phyloP scores from a whole-genome alignment of 306 rosid species.

The Arachis stenosperma region DNA sequence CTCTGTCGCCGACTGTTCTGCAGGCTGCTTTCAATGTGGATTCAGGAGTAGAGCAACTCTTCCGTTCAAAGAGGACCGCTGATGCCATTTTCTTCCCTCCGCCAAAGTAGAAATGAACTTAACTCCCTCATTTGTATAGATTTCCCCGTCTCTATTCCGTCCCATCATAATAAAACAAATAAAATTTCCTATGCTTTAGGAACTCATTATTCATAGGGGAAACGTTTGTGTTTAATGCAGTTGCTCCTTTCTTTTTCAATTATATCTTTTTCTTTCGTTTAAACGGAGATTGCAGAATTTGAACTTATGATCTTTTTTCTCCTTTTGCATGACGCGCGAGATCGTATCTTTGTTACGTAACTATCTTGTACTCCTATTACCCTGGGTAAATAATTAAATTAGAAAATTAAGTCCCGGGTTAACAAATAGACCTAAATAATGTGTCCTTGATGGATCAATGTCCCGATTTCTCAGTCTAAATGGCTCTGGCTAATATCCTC shows the following conservation, averaged over 20 bases:
- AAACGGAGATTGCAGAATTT: neutral
- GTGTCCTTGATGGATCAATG: too few species aligned
- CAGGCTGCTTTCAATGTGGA: slow-evolving; percentile 82
- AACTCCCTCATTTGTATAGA: neutral
- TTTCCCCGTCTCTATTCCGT: slow-evolving; percentile 10
- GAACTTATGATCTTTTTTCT: neutral
- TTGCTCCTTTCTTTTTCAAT: neutral
- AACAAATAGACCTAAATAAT: too few species aligned
- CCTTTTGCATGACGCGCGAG: neutral
- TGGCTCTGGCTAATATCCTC: too few species aligned
- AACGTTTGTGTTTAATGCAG: neutral
- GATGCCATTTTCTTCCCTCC: slow-evolving; percentile 93
- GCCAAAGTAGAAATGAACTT: slow-evolving; percentile 45
- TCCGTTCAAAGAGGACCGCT: slow-evolving; percentile 76
- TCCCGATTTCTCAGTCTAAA: too few species aligned
- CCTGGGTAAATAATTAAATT: neutral
- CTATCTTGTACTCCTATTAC: neutral
- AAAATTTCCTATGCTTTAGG: neutral
- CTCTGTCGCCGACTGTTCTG: slow-evolving; percentile 67
- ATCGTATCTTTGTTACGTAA: neutral
- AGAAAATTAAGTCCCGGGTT: too few species aligned
- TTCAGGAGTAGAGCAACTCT: slow-evolving; percentile 54
- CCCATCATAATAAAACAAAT: slow-evolving; percentile 6
- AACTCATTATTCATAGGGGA: neutral
- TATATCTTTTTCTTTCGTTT: neutral